These are phyloP conservation scores for Brassica juncea DNA, from an alignment of 345 rosid species.

Conservation along the genomic window DNA sequence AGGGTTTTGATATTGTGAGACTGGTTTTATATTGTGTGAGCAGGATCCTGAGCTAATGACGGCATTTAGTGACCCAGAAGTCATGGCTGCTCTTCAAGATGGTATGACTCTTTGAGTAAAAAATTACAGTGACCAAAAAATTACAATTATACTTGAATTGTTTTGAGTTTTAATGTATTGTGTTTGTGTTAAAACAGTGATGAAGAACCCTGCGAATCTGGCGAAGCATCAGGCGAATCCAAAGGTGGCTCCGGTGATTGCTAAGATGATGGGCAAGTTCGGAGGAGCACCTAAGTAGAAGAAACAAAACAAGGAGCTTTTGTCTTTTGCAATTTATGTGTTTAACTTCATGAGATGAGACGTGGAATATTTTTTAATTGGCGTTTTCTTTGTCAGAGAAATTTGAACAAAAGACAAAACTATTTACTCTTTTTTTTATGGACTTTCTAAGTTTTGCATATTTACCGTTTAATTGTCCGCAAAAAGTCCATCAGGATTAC, in stretches of 20 bases:
- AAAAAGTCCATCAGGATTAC: neutral
- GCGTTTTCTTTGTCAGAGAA: constrained; percentile 17
- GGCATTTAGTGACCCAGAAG: constrained; percentile 93
- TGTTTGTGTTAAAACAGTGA: constrained; percentile 53
- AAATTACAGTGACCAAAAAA: neutral
- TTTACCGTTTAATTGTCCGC: neutral
- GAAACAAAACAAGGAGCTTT: constrained; percentile 1
- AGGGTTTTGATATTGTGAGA: neutral
- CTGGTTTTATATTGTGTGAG: constrained; percentile 15
- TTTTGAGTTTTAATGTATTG: neutral
- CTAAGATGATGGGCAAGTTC: constrained; percentile 97
- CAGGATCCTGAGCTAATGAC: constrained; percentile 98
- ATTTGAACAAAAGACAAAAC: neutral
- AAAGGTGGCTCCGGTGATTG: constrained; percentile 89
- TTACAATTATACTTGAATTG: neutral
- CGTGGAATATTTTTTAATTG: neutral
- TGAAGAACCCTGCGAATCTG: constrained; percentile 92
- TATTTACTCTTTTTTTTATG: neutral
- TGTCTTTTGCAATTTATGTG: constrained; percentile 10
- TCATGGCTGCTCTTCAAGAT: constrained; percentile 98
- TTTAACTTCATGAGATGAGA: constrained; percentile 9
- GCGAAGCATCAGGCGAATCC: constrained; percentile 91
- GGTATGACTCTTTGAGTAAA: constrained; percentile 47
- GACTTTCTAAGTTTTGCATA: neutral
- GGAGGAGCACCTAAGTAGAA: constrained; percentile 57